A percentile compares a stretch with the other conserved stretches of the same genome.
Evolutionary conservation across 2,329 filamentous ascomycete species (phyloP).

Genomic region (Tolypocladium tropicale): DNA sequence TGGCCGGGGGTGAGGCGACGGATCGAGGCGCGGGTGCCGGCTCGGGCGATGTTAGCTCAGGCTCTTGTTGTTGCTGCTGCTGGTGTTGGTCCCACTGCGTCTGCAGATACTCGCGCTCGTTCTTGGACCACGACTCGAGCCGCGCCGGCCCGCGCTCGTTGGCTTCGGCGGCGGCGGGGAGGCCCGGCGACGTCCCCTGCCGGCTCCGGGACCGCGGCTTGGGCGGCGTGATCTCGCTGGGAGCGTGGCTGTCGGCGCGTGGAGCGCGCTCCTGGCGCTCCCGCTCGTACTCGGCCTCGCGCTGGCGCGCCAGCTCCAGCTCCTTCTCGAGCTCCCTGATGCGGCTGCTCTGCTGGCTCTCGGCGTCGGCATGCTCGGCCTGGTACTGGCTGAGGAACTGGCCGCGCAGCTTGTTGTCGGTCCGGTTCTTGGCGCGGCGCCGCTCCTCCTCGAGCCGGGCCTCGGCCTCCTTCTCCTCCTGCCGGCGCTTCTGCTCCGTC

Average conservation of each 20-base stretch:
- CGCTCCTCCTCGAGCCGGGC: slow-evolving; percentile 57
- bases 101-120: slow-evolving; percentile 54
- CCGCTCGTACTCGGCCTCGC: slow-evolving; percentile 53
- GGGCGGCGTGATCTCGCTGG: slow-evolving; percentile 4
- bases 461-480: slow-evolving; percentile 66
- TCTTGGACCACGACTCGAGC: slow-evolving; percentile 52
- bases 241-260: slow-evolving; percentile 19
- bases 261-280: slow-evolving; percentile 40
- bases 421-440: slow-evolving; percentile 48
- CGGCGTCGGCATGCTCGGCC: slow-evolving; percentile 44
- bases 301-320: slow-evolving; percentile 49
- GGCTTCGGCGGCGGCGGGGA: background rate
- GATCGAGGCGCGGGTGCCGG: background rate
- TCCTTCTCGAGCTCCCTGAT: slow-evolving; percentile 73
- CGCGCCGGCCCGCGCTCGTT: slow-evolving; percentile 23
- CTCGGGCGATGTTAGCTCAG: slow-evolving; percentile 9
- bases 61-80: slow-evolving; percentile 25
- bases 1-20: background rate
- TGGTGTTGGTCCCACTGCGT: slow-evolving; percentile 39
- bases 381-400: slow-evolving; percentile 85
- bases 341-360: slow-evolving; percentile 48
- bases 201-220: slow-evolving; percentile 15
- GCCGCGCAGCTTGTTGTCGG: slow-evolving; percentile 62
- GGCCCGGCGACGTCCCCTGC: background rate
- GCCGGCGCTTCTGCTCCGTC: slow-evolving; percentile 60